A percentile compares a stretch with the other conserved stretches of the same genome.
Evolutionary conservation across 2,329 filamentous ascomycete species (phyloP).

Genomic region (Mycosphaerella arachidis): DNA sequence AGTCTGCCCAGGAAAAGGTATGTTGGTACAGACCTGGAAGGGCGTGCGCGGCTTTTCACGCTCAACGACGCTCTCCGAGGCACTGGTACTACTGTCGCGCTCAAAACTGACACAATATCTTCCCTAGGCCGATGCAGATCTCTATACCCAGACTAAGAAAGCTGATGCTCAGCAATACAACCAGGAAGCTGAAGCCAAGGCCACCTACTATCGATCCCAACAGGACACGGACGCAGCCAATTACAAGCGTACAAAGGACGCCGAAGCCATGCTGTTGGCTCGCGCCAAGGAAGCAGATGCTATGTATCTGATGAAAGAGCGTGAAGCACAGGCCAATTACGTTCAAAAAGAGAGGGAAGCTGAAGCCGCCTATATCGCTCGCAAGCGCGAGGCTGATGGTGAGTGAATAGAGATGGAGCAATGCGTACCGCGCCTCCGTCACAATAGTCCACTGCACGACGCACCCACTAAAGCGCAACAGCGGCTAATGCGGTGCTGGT

Average conservation of each 20-base stretch:
- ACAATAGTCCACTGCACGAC: not conserved
- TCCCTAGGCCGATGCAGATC: conserved; percentile 50
- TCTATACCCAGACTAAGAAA: conserved; percentile 47
- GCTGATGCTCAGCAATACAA: conserved; percentile 55
- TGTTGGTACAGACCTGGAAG: not conserved
- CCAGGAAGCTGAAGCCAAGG: conserved; percentile 56
- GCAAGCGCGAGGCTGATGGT: conserved; percentile 70
- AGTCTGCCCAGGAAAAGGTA: conserved; percentile 17
- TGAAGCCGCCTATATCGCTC: conserved; percentile 54
- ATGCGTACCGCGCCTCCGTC: not conserved
- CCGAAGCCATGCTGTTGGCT: conserved; percentile 25
- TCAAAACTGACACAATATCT: not conserved
- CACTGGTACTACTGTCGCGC: conserved; percentile 38
- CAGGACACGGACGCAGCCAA: conserved; percentile 43
- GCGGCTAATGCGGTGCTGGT: too few relatives aligned
- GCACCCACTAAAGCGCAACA: too few relatives aligned
- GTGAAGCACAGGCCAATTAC: conserved; percentile 37
- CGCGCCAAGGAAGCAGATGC: conserved; percentile 33
- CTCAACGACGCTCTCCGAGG: not conserved
- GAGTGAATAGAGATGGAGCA: not conserved
- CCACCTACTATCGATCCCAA: conserved; percentile 41
- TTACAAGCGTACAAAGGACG: conserved; percentile 29
- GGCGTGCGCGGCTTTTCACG: not conserved
- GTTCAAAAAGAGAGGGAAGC: conserved; percentile 21
- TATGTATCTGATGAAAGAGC: conserved; percentile 36